Percentiles rank a stretch among this genome's conserved stretches.
Conservation (phyloP, 2,329 filamentous ascomycete species). For the Hypoxylon sp. region DNA sequence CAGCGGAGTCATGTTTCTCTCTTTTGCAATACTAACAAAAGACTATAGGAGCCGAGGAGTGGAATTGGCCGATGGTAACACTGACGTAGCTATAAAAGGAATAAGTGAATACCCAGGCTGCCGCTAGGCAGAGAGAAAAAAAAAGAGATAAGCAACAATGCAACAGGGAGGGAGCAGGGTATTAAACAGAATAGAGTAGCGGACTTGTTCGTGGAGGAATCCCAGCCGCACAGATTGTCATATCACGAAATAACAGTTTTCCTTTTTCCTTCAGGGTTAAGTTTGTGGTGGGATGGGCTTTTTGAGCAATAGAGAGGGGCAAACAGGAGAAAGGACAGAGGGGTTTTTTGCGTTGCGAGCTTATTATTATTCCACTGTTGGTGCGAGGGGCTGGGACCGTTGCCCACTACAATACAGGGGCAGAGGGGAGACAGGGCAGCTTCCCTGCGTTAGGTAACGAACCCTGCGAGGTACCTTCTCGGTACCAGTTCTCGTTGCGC, state of each 20-base stretch:
- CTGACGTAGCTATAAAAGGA: background rate
- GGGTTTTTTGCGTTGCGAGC: slow-evolving; percentile 23
- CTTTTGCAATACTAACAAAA: slow-evolving; percentile 4
- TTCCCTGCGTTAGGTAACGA: slow-evolving; percentile 25
- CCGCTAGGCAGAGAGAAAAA: background rate
- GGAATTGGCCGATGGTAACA: slow-evolving; percentile 10
- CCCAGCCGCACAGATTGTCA: slow-evolving; percentile 28
- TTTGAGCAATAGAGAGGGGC: slow-evolving; percentile 30
- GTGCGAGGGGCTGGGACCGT: slow-evolving; percentile 32
- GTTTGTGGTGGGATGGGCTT: slow-evolving; percentile 35
- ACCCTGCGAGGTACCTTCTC: slow-evolving; percentile 20
- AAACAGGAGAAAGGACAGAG: slow-evolving; percentile 21
- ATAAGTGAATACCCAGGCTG: background rate
- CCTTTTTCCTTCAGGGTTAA: slow-evolving; percentile 24
- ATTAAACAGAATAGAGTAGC: slow-evolving; percentile 14
- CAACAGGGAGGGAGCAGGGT: slow-evolving; percentile 10
- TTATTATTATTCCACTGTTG: slow-evolving; percentile 29
- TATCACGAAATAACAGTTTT: slow-evolving; percentile 25
- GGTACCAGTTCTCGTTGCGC: slow-evolving; percentile 25
- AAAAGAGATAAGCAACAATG: background rate
- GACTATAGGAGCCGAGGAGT: background rate
- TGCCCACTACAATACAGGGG: background rate
- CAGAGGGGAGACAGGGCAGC: slow-evolving; percentile 8
- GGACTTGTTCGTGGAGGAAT: slow-evolving; percentile 30
- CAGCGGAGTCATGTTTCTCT: slow-evolving; percentile 14